Percentiles rank a stretch among this genome's conserved stretches.
phyloP scores from a whole-genome alignment of 2,329 filamentous ascomycete genomes.

The Dactylellina cionopaga region DNA sequence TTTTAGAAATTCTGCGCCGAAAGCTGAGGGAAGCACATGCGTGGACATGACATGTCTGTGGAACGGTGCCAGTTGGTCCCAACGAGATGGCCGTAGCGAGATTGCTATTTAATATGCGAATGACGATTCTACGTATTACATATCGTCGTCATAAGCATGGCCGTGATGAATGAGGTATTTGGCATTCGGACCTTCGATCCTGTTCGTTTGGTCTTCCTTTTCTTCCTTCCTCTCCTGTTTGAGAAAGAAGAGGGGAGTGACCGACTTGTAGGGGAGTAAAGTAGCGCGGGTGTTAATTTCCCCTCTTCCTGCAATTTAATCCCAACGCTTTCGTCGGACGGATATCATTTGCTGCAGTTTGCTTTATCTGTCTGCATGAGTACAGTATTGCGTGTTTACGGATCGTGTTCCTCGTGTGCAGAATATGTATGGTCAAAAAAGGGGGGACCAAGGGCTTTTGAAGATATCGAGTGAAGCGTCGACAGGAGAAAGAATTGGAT shows the following conservation, averaged over 20 bases:
- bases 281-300: conserved; percentile 51
- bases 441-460: too few species aligned
- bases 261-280: too few species aligned
- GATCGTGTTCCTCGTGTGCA: too few species aligned
- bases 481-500: too few species aligned
- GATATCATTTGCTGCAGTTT: conserved; percentile 32
- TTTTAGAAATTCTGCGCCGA: too few species aligned
- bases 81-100: conserved; percentile 15
- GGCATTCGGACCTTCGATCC: conserved; percentile 52
- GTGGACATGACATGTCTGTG: too few species aligned
- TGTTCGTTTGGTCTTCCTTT: conserved; percentile 13
- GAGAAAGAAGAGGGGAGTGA: conserved; percentile 13
- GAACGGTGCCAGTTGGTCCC: too few species aligned
- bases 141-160: too few species aligned
- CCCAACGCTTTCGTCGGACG: conserved; percentile 34
- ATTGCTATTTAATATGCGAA: conserved; percentile 22
- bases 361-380: not conserved
- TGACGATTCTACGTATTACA: too few species aligned
- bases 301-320: conserved; percentile 52
- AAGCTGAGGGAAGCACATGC: too few species aligned
- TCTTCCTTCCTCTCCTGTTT: conserved; percentile 23
- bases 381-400: too few species aligned
- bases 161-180: conserved; percentile 50
- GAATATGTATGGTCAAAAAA: too few species aligned
- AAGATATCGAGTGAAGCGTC: conserved; percentile 18